Base-by-base conservation (phyloP, 2,329 filamentous ascomycete species). In the Neoarthrinium moseri region DNA sequence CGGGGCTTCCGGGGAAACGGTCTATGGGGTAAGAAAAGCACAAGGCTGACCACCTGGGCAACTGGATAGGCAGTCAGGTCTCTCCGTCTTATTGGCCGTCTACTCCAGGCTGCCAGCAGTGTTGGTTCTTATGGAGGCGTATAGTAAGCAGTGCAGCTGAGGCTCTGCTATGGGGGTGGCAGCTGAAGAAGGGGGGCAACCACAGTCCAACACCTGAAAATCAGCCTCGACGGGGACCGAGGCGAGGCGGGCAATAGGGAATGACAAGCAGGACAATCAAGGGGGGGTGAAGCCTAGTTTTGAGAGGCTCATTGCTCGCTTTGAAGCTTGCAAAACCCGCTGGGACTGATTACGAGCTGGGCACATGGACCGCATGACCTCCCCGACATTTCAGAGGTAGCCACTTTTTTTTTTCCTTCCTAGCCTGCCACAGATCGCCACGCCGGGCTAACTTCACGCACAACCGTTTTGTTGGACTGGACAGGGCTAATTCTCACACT, bases 331-430 rank as follows among this genome's bases (percentile, higher is more conserved):
- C 5, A 38, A 35, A 20, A 35, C 22, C 17, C 17, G 22, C 33
- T 22, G 33, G 17, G 22, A 20, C 33, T 35, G 20, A 35, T 35
- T 35, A 20, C 20, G 20, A 35, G 35, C 18, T 38, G 12, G 18
- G 11, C n/a, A 4, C 13, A 43, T 22, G 24, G 23, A n/a, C 13
- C 39, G 33, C 39, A 43, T 43, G 39, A 43, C 21, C 29, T 15
- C 17, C 27, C 17, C 6, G 17, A 20, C 20, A 11, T 43, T 34
- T n/a, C 27, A 15, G 29, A 12, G 6, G 39, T 43, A 43, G 39
- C 39, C 39, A 43, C 39, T 43, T 43, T 43, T 43, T 17, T 13
- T 13, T 23, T 38, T 38, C 22, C 26, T 38, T 38, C n/a, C 11
- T n/a, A 11, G 20, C 18, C 10, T 23, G 17, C 34, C 23, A 23